phyloP scores from a whole-genome alignment of 306 rosid genomes.

The Alnus rubra region DNA sequence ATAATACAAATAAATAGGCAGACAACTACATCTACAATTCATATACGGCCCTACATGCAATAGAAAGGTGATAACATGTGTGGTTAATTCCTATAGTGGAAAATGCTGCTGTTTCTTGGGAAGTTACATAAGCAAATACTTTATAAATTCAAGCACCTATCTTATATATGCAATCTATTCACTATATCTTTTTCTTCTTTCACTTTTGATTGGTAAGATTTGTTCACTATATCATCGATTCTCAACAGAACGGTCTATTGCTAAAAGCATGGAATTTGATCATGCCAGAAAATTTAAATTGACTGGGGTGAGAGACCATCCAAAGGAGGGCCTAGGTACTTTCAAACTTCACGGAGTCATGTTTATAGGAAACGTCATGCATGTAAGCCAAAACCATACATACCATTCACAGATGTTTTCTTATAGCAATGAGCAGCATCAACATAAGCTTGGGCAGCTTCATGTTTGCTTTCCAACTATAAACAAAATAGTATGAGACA shows the following conservation, averaged over 20 bases:
- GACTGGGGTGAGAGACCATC: constrained; percentile 1
- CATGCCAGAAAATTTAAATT: neutral
- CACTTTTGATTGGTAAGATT: neutral
- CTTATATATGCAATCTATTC: neutral
- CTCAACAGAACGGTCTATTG: neutral
- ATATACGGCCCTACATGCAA: neutral
- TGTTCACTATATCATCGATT: neutral
- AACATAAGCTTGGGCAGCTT: constrained; percentile 88
- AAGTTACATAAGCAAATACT: neutral
- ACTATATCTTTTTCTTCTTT: neutral
- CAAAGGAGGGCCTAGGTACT: neutral
- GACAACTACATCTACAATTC: neutral
- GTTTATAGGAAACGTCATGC: neutral
- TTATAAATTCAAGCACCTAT: neutral
- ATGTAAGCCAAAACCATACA: constrained; percentile 14
- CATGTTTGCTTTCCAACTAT: constrained; percentile 93
- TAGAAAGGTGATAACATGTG: neutral
- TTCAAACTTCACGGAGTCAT: neutral
- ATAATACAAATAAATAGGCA: neutral
- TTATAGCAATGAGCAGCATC: constrained; percentile 95
- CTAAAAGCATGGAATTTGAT: neutral
- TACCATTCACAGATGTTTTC: constrained; percentile 70
- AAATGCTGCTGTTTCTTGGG: neutral
- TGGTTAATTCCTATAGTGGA: neutral
- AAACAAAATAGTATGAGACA: constrained; percentile 17